Evolutionary conservation across 2,329 filamentous ascomycete genomes (phyloP), one percentile per base, ranked within the genome.

Genomic region (Thermothelomyces thermophilus): DNA sequence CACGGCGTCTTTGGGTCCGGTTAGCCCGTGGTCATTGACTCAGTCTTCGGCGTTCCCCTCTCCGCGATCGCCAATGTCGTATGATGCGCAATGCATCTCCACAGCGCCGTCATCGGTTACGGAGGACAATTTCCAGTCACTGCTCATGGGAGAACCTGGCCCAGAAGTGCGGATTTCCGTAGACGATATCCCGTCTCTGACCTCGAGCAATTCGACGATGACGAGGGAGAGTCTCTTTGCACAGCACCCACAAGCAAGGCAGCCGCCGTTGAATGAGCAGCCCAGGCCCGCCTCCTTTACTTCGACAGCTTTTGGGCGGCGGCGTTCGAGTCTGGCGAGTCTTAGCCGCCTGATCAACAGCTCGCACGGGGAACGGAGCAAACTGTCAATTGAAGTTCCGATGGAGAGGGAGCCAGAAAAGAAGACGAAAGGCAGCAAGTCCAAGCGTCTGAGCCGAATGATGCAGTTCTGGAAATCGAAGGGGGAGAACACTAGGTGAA

Each of bases 401-500:
- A 61, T 72, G 54, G 79, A 81, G 39, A 72, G 68, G 35, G 75
- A 82, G n/a, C 62, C 69, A 0, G 78, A 80, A 28, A 80, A 78
- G 61, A 78, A 75, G 61, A 73, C 64, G 7, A 82, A 80, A 64
- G 62, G 60, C 20, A 87, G 83, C 72, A 86, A 82, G 64, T 73
- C 80, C 33, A 86, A 82, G 64, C 77, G 85, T 26, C 68, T 90
- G 33, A 85, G 86, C 63, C 83, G 84, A 45, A 75, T 90, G 70
- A 82, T 89, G 75, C 82, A 84, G 59, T 90, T 90, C 65, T 90
- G 85, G 85, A 87, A 85, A 67, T 72, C 74, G 9, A 81, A 76
- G 61, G 75, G 76, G 8, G 33, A 20, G 10, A 48, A 46, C 35
- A 40, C 46, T 40, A 37, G 43, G 14, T 59, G 40, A 48, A 30